Evolutionary conservation across 768 basidiomycete genomes (phyloP).

Genomic region (Trichaptum fuscoviolaceum): DNA sequence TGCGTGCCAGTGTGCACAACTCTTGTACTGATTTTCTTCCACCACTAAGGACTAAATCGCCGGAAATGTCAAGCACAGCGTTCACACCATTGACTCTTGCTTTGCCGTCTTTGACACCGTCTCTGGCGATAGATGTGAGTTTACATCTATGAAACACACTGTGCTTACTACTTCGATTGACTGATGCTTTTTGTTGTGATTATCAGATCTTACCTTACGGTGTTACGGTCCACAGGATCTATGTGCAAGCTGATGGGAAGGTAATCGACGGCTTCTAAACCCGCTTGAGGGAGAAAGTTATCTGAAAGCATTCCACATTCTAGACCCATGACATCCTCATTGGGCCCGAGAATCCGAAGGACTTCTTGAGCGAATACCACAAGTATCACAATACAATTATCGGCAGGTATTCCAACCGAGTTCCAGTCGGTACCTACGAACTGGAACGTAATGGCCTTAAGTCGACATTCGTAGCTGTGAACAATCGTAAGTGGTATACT

Average conservation of each 20-base stretch:
- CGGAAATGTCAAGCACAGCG: slow-evolving; percentile 14
- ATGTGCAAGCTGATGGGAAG: slow-evolving; percentile 60
- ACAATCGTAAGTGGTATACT: slow-evolving; percentile 27
- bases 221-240: slow-evolving; percentile 61
- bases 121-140: slow-evolving; percentile 58
- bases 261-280: slow-evolving; percentile 30
- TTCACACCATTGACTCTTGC: slow-evolving; percentile 50
- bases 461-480: slow-evolving; percentile 39
- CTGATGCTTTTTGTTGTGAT: slow-evolving; percentile 6
- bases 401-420: slow-evolving; percentile 68
- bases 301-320: slow-evolving; percentile 5
- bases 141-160: slow-evolving; percentile 4
- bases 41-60: background rate
- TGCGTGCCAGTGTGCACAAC: background rate
- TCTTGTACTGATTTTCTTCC: background rate
- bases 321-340: slow-evolving; percentile 75
- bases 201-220: slow-evolving; percentile 59
- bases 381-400: slow-evolving; percentile 72
- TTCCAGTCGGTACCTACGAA: slow-evolving; percentile 52
- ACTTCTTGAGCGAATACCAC: slow-evolving; percentile 40
- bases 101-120: slow-evolving; percentile 49
- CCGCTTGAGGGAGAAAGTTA: background rate
- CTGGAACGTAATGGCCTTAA: slow-evolving; percentile 50
- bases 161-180: slow-evolving; percentile 9
- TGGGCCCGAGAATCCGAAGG: slow-evolving; percentile 60